phyloP scores from a whole-genome alignment of 2,329 filamentous ascomycete species.

The Apiospora pterosperma region DNA sequence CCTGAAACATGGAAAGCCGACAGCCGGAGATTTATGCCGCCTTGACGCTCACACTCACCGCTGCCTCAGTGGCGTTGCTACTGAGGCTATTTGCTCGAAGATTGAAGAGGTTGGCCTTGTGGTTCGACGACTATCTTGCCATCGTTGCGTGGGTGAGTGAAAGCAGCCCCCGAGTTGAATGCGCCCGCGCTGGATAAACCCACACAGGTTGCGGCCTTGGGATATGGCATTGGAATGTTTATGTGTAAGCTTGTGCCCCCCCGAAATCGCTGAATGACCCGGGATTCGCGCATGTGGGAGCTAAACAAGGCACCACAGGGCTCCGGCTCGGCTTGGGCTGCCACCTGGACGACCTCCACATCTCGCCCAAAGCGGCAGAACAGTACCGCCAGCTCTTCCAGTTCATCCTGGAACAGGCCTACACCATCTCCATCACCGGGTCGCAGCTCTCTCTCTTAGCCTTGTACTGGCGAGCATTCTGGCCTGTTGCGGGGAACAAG shows the following conservation, averaged over 20 bases:
- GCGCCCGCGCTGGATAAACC: neutral
- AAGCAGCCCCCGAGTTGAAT: neutral
- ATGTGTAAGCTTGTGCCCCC: neutral
- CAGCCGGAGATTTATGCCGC: neutral
- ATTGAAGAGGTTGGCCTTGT: neutral
- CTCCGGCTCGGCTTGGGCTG: neutral
- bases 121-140: neutral
- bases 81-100: neutral
- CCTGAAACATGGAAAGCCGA: neutral
- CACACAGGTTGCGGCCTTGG: neutral
- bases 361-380: neutral
- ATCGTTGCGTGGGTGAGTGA: neutral
- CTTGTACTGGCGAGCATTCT: slow-evolving; percentile 6
- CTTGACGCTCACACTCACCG: neutral
- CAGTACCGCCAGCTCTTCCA: slow-evolving; percentile 4
- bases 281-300: no score
- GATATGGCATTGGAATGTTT: neutral
- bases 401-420: slow-evolving; percentile 4
- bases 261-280: neutral
- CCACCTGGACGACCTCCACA: neutral
- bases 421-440: neutral
- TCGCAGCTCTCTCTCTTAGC: slow-evolving; percentile 4
- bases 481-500: neutral
- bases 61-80: neutral
- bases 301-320: neutral